Evolutionary conservation across 345 rosid genomes (phyloP).

Genomic region (Turritis glabra): DNA sequence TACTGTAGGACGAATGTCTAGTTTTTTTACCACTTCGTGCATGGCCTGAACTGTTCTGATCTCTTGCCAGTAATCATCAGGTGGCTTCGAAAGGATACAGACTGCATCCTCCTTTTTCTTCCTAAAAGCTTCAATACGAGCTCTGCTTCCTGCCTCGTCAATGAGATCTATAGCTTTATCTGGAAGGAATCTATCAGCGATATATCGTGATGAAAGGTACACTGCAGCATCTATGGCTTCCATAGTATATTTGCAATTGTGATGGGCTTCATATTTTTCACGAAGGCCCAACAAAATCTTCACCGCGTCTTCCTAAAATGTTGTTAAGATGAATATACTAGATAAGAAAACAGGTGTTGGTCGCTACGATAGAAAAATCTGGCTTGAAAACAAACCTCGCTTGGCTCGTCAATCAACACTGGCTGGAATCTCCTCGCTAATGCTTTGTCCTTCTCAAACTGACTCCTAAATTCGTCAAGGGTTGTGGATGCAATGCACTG

Average conservation of each 20-base stretch:
- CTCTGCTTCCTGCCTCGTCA: slow-evolving; percentile 99
- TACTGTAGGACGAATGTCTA: background rate
- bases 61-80: slow-evolving; percentile 98
- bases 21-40: slow-evolving; percentile 82
- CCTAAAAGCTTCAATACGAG: slow-evolving; percentile 77
- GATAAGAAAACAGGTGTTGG: slow-evolving; percentile 24
- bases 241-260: slow-evolving; percentile 74
- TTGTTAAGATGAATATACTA: slow-evolving; percentile 16
- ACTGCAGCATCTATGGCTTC: slow-evolving; percentile 98
- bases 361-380: background rate
- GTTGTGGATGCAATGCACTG: slow-evolving; percentile 99
- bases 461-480: slow-evolving; percentile 73
- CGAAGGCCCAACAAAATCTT: slow-evolving; percentile 83
- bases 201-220: slow-evolving; percentile 76
- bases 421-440: slow-evolving; percentile 96
- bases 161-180: slow-evolving; percentile 99
- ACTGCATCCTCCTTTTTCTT: slow-evolving; percentile 80
- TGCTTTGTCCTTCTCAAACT: slow-evolving; percentile 95
- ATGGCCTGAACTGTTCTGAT: slow-evolving; percentile 93
- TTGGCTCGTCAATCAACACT: slow-evolving; percentile 84
- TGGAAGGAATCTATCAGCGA: slow-evolving; percentile 91
- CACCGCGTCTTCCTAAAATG: slow-evolving; percentile 83
- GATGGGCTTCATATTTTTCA: slow-evolving; percentile 88
- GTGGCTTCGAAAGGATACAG: slow-evolving; percentile 76
- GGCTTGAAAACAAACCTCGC: slow-evolving; percentile 56